These are phyloP conservation scores for Ramularia endophylla DNA, from an alignment of 2,329 filamentous ascomycete genomes.

Conservation along the genomic window DNA sequence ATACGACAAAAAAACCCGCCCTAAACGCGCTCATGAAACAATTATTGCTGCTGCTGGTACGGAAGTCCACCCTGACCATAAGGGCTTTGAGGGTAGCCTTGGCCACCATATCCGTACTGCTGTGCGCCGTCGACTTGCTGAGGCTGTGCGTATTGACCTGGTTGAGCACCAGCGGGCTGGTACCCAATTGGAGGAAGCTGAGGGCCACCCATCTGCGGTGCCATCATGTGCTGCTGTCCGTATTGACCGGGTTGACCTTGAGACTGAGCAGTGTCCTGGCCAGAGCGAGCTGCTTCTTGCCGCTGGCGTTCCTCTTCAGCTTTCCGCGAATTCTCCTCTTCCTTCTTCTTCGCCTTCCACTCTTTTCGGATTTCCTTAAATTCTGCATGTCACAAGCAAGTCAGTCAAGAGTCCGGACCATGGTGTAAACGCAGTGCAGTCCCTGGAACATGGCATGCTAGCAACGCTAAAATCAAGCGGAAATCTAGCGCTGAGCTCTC, in stretches of 20 bases:
- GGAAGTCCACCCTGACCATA: slow-evolving; percentile 44
- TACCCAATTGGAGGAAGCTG: slow-evolving; percentile 49
- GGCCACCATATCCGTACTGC: slow-evolving; percentile 44
- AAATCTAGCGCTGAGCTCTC: too few species aligned
- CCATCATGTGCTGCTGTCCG: slow-evolving; percentile 39
- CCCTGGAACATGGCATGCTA: neutral
- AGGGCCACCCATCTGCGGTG: slow-evolving; percentile 42
- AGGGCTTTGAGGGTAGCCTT: slow-evolving; percentile 47
- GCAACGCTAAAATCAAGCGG: too few species aligned
- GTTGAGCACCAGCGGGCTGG: slow-evolving; percentile 39
- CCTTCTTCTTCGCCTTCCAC: slow-evolving; percentile 99
- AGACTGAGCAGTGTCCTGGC: slow-evolving; percentile 45
- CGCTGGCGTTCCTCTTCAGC: slow-evolving; percentile 80
- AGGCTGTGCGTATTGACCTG: slow-evolving; percentile 43
- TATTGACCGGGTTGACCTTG: slow-evolving; percentile 45
- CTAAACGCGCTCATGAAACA: too few species aligned
- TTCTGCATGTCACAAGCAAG: slow-evolving; percentile 51
- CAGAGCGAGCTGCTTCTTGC: slow-evolving; percentile 53
- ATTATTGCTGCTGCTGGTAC: slow-evolving; percentile 33
- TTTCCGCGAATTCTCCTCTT: slow-evolving; percentile 86
- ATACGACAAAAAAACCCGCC: too few species aligned
- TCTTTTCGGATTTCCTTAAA: slow-evolving; percentile 99
- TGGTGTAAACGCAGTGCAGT: neutral
- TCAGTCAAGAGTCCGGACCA: neutral
- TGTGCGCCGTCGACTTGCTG: slow-evolving; percentile 44